Evolutionary conservation across 2,329 filamentous ascomycete genomes (phyloP), one percentile per base, ranked within the genome.

Genomic region (Aureobasidium mangrovei): DNA sequence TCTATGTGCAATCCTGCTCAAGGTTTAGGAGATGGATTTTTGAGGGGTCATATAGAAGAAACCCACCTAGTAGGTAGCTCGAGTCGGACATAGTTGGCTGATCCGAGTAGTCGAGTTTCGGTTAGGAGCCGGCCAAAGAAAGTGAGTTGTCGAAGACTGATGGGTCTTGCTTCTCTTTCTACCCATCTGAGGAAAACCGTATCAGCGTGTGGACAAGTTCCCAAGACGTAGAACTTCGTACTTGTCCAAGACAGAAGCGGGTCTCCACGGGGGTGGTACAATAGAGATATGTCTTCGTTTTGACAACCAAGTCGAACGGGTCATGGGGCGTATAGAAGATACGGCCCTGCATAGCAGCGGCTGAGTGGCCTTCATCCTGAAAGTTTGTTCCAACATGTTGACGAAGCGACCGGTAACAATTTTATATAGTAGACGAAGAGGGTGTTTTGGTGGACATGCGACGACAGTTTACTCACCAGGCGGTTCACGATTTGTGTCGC

Each of bases 61-160:
- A 18, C 18, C 18, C 69, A 86, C 84, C 87, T 81, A 5, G 87
- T 93, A 5, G 91, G 91, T 51, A 98, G 80, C 74, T 98, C 93
- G 4, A 90, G 90, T 56, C 93, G 86, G 51, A 97, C 91, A 75
- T 98, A 98, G 72, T 98, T 98, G 58, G 93, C 93, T 41, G 91
- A 96, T 72, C 88, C 91, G 62, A 98, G 81, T 58, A 98, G 78
- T 56, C 94, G 85, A 49, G 83, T 79, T 72, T 97, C 91, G 45
- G 91, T 96, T 67, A 98, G 74, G 26, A 91, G 94, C 45, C 93
- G 85, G 31, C 93, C 93, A 71, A 97, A 98, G 64, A 97, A 94
- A 74, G 95, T 97, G 64, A 98, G 80, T 72, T 97, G 93, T 56
- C 93, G 86, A 63, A 98, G 75, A 72, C 89, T 95, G 67, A 98